Conservation (phyloP, 2,329 filamentous ascomycete species). For the Colletotrichum paranaense region DNA sequence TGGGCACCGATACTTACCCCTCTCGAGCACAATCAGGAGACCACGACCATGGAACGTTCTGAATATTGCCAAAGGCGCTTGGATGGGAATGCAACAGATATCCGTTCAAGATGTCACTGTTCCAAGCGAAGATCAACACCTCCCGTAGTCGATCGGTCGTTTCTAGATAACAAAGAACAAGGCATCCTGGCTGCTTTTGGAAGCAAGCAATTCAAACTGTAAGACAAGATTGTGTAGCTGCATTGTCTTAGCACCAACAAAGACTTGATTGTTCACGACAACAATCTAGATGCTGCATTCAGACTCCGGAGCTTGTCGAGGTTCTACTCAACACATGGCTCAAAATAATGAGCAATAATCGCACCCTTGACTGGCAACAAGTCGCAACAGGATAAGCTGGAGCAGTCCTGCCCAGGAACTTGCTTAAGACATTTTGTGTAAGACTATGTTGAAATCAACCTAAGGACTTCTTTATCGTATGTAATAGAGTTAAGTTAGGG, state of each 20-base stretch:
- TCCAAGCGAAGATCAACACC: neutral
- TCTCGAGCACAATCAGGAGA: neutral
- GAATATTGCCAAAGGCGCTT: neutral
- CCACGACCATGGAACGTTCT: neutral
- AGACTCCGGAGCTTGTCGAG: neutral
- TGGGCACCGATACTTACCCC: neutral
- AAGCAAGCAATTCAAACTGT: neutral
- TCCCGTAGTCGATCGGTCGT: neutral
- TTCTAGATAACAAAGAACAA: neutral
- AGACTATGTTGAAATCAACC: no score
- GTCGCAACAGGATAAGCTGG: neutral
- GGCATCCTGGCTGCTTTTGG: neutral
- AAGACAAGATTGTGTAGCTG: neutral
- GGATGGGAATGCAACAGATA: neutral
- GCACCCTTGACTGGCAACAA: neutral
- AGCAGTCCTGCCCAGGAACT: neutral
- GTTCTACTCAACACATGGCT: neutral
- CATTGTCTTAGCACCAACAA: neutral
- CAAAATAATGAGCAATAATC: no score
- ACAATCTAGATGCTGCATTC: neutral
- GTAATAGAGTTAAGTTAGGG: neutral
- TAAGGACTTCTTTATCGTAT: neutral
- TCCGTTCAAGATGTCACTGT: neutral
- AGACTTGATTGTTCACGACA: neutral
- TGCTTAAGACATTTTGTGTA: neutral